Conservation (phyloP, 1,284 basidiomycete genomes). For the Ganoderma multipileum region DNA sequence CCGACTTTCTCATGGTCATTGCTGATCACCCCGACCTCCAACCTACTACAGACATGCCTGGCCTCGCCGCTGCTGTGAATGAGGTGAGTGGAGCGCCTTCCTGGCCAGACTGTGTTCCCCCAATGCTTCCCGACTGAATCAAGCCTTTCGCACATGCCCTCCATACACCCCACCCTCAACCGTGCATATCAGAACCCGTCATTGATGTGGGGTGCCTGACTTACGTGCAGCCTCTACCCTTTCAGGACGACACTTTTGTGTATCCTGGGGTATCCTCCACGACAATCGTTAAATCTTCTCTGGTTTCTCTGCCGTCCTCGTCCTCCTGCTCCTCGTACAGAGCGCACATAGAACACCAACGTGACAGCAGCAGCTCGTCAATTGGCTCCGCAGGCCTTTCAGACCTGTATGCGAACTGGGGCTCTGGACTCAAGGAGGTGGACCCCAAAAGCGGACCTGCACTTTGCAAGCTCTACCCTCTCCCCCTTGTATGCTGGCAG, state of each 20-base stretch:
- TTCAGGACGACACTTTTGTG: constrained; percentile 27
- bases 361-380: constrained; percentile 30
- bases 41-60: too few species aligned
- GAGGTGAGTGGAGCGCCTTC: too few species aligned
- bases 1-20: too few species aligned
- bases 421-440: constrained; percentile 27
- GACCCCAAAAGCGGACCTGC: constrained; percentile 23
- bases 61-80: too few species aligned
- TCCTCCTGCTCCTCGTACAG: constrained; percentile 33
- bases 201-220: too few species aligned
- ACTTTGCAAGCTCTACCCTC: constrained; percentile 27
- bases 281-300: constrained; percentile 27
- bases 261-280: constrained; percentile 40
- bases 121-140: too few species aligned
- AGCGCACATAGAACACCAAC: constrained; percentile 30
- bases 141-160: too few species aligned
- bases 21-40: too few species aligned
- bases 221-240: constrained; percentile 26
- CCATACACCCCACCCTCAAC: too few species aligned
- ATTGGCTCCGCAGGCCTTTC: constrained; percentile 20
- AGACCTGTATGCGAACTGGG: constrained; percentile 27
- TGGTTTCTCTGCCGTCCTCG: constrained; percentile 33
- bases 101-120: too few species aligned
- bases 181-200: too few species aligned
- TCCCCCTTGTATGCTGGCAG: too few species aligned